Percentiles rank a stretch among this genome's conserved stretches.
These are phyloP conservation scores for Alternaria brassicae DNA, from an alignment of 2,329 filamentous ascomycete species.

Conservation along the genomic window DNA sequence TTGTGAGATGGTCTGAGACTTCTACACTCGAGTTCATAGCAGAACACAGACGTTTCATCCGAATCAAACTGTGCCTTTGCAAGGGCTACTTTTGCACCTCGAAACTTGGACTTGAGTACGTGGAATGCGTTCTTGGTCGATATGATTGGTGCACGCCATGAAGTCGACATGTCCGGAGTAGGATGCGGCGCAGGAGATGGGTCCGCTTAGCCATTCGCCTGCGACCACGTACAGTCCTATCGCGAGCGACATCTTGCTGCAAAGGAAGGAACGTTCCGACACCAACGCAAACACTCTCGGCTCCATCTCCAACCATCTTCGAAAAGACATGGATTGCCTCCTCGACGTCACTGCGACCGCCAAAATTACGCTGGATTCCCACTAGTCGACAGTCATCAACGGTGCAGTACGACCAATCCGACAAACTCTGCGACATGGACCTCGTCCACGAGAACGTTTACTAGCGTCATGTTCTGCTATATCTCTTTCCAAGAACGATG, in stretches of 20 bases:
- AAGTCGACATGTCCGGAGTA: constrained; percentile 28
- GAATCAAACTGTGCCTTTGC: constrained; percentile 52
- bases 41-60: constrained; percentile 62
- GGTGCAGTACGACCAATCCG: not conserved
- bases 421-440: not conserved
- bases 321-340: not conserved
- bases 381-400: not conserved
- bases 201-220: constrained; percentile 38
- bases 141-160: constrained; percentile 36
- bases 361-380: not conserved
- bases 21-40: constrained; percentile 75
- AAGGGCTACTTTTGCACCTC: constrained; percentile 45
- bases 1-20: constrained; percentile 61
- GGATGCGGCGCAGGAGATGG: constrained; percentile 30
- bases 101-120: constrained; percentile 34
- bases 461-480: not conserved
- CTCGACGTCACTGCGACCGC: not conserved
- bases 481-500: not conserved
- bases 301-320: not conserved
- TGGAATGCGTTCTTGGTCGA: constrained; percentile 24
- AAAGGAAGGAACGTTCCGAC: not conserved
- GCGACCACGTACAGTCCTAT: constrained; percentile 14
- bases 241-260: constrained; percentile 8
- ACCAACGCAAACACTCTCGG: not conserved
- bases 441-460: not conserved